phyloP scores from a whole-genome alignment of 768 basidiomycete species.

The Agrocybe chaxingu region DNA sequence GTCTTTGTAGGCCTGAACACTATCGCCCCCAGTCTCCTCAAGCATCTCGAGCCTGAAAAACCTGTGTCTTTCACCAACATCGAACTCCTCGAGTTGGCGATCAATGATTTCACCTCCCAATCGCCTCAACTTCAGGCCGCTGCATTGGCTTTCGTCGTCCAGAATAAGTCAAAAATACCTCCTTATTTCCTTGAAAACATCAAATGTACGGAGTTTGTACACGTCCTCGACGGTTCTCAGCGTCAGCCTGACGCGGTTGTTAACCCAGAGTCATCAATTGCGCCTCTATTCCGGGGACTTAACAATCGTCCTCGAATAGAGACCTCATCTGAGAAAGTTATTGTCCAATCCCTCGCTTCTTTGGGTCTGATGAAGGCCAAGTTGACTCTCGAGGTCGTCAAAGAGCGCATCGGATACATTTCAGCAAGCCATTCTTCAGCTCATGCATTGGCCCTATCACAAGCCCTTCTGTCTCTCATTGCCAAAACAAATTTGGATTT shows the following conservation, averaged over 20 bases:
- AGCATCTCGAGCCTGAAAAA: slow-evolving; percentile 20
- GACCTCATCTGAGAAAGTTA: slow-evolving; percentile 2
- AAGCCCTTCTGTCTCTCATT: slow-evolving; percentile 11
- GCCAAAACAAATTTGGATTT: slow-evolving; percentile 15
- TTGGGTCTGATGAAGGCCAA: slow-evolving; percentile 25
- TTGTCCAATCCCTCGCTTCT: slow-evolving; percentile 16
- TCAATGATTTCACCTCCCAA: slow-evolving; percentile 27
- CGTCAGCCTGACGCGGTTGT: slow-evolving; percentile 23
- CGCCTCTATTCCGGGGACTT: slow-evolving; percentile 20
- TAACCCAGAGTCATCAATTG: slow-evolving; percentile 29
- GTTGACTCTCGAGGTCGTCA: slow-evolving; percentile 27
- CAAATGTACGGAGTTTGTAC: slow-evolving; percentile 24
- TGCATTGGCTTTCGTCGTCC: slow-evolving; percentile 26
- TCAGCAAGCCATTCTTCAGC: slow-evolving; percentile 14
- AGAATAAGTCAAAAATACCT: slow-evolving; percentile 19
- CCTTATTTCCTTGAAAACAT: slow-evolving; percentile 22
- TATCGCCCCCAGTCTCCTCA: slow-evolving; percentile 17
- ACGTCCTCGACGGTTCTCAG: slow-evolving; percentile 13
- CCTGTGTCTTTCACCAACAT: slow-evolving; percentile 13
- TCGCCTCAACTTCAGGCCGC: slow-evolving; percentile 20
- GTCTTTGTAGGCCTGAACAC: slow-evolving; percentile 26
- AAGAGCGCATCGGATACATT: slow-evolving; percentile 34
- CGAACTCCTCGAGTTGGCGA: slow-evolving; percentile 23
- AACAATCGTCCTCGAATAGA: slow-evolving; percentile 6
- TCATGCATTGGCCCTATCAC: slow-evolving; percentile 2